A percentile compares a stretch with the other conserved stretches of the same genome.
Evolutionary conservation across 169 alveolate species (phyloP).

Genomic region (Sarcocystis neurona): DNA sequence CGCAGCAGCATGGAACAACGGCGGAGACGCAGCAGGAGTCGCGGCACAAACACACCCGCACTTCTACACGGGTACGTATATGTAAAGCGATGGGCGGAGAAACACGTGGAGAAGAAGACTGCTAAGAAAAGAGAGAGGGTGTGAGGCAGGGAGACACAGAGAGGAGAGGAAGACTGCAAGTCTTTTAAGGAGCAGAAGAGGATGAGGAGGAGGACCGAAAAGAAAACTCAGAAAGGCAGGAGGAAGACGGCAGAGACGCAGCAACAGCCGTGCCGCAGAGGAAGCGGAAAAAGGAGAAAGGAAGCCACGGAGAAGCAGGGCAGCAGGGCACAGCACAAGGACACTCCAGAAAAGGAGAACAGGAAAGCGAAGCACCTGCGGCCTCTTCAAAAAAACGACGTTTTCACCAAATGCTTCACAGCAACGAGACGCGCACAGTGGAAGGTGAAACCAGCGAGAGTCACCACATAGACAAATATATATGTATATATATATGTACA

Average conservation of each 20-base stretch:
- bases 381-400: too few species aligned
- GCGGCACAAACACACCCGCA: background rate
- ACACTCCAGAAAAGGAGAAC: too few species aligned
- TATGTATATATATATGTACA: too few species aligned
- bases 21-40: background rate
- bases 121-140: background rate
- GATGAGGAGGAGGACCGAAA: background rate
- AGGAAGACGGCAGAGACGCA: background rate
- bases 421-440: too few species aligned
- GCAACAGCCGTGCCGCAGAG: background rate
- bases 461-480: too few species aligned
- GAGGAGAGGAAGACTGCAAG: too few species aligned
- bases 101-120: background rate
- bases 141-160: too few species aligned
- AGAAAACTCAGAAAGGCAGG: background rate
- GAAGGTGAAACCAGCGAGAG: too few species aligned
- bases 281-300: background rate
- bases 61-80: background rate
- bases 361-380: too few species aligned
- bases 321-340: too few species aligned
- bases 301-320: background rate
- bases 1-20: too few species aligned
- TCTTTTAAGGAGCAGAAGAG: background rate
- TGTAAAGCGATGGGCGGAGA: background rate
- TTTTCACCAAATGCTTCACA: too few species aligned